These are phyloP conservation scores for Solanum tarapatanum DNA, from an alignment of 257 asterid species.

Conservation along the genomic window DNA sequence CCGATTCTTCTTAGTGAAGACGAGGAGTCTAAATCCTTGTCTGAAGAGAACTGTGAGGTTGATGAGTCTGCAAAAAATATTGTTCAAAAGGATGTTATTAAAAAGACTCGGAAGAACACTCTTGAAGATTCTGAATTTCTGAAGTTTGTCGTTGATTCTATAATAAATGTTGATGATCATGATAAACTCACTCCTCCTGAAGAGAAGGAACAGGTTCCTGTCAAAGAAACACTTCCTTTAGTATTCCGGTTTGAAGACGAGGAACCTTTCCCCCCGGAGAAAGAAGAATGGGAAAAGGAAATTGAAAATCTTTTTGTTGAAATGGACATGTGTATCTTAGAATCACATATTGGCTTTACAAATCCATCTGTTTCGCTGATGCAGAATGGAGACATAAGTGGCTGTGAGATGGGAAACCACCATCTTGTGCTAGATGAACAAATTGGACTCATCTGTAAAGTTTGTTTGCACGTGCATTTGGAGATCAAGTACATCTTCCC, in stretches of 20 bases:
- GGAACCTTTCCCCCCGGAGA: conserved; percentile 16
- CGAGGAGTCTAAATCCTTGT: not conserved
- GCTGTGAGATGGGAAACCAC: conserved; percentile 44
- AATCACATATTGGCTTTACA: conserved; percentile 9
- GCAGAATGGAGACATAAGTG: not conserved
- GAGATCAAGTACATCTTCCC: conserved; percentile 62
- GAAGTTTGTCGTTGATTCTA: conserved; percentile 16
- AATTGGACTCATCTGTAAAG: conserved; percentile 49
- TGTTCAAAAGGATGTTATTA: not conserved
- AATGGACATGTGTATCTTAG: conserved; percentile 30
- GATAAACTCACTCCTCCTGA: conserved; percentile 2
- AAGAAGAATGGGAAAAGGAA: conserved; percentile 37
- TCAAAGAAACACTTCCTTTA: conserved; percentile 20
- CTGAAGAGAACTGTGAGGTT: not conserved
- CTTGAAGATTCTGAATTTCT: conserved; percentile 6
- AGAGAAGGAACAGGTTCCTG: not conserved
- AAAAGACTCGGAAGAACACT: not conserved
- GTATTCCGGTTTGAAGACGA: conserved; percentile 50
- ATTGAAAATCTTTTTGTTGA: conserved; percentile 35
- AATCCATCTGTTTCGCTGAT: not conserved
- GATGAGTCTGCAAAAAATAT: not conserved
- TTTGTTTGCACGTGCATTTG: conserved; percentile 26
- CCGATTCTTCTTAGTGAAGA: not conserved
- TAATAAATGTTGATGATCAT: conserved; percentile 13
- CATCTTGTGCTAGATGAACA: conserved; percentile 41